Base-by-base conservation (phyloP, 2,329 filamentous ascomycete species). In the Cladophialophora immunda region DNA sequence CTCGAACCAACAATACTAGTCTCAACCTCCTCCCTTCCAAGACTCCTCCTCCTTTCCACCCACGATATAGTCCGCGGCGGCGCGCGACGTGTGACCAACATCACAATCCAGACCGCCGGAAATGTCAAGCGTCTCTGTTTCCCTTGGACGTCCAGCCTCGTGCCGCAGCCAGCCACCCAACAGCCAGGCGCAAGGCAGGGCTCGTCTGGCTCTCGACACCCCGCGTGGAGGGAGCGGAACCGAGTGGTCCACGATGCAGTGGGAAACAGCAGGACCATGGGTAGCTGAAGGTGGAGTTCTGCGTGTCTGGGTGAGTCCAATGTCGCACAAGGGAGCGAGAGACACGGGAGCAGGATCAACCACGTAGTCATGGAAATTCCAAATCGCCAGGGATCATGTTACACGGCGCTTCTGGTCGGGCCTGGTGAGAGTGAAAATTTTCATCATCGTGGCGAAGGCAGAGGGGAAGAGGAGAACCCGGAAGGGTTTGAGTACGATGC, bases 351-450 rank as follows among this genome's bases (percentile, higher is more conserved):
- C 27, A 58, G 50, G 52, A 58, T 22, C 52, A 52, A 64, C 56
- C 60, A 65, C 56, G 60, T 66, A 68, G 63, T 58, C 64, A 66
- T 61, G 67, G 29, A 60, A 61, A 68, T 68, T 66, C 59, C 63
- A 68, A 68, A 66, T 68, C 30, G 25, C 15, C 64, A 64, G 36
- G 54, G 60, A 56, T 25, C 32, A n/a, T 58, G 67, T 68, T 60
- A 68, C 67, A 68, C 63, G 58, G 29, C 36, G 54, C 58, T 47
- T 55, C 15, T 25, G 27, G 32, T 53, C 53, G 29, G 58, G 61
- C 22, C 36, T 64, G 53, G 36, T 25, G 32, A 19, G n/a, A 13
- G 55, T 19, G 30, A 22, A 25, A 50, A 22, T 50, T 50, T 25
- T 9, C 45, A 50, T 25, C 19, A 13, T 13, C 45, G 25, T 25